Percentiles rank a stretch among this genome's conserved stretches.
phyloP scores from a whole-genome alignment of 805 yeast species.

The Saccharomycopsis sp. region DNA sequence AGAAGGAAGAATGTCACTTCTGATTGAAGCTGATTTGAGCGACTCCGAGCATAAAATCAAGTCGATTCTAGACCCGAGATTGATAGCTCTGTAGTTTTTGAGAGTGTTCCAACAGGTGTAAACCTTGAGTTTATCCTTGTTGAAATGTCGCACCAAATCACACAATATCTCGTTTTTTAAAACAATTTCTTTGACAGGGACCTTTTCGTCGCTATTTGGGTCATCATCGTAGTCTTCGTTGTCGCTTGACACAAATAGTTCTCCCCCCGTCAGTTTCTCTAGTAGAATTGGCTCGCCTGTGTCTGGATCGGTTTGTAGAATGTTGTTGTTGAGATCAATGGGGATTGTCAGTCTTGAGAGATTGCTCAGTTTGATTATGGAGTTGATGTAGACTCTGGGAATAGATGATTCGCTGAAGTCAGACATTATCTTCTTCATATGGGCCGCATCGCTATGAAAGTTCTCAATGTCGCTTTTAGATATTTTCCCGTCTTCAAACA shows the following conservation, averaged over 20 bases:
- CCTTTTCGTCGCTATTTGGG: conserved; percentile 25
- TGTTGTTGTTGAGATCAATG: conserved; percentile 14
- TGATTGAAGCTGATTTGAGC: conserved; percentile 29
- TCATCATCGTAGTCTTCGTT: conserved; percentile 18
- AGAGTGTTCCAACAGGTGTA: conserved; percentile 92
- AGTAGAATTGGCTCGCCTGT: conserved; percentile 9
- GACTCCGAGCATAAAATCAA: conserved; percentile 48
- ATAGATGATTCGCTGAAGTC: conserved; percentile 2
- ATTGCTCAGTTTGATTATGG: conserved; percentile 4
- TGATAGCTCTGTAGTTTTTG: conserved; percentile 67
- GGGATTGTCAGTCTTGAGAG: conserved; percentile 1
- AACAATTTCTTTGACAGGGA: conserved; percentile 22
- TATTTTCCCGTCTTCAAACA: conserved; percentile 34
- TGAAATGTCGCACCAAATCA: conserved; percentile 52
- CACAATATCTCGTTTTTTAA: conserved; percentile 39
- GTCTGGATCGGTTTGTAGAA: conserved; percentile 21
- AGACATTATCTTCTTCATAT: not conserved
- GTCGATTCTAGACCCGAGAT: conserved; percentile 87
- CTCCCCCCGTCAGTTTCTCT: not conserved
- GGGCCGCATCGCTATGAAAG: conserved; percentile 13
- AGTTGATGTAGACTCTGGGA: conserved; percentile 17
- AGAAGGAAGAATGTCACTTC: conserved; percentile 55
- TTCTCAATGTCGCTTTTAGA: conserved; percentile 21
- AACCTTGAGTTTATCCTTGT: conserved; percentile 51
- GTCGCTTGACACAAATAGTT: conserved; percentile 18